A percentile compares a stretch with the other conserved stretches of the same genome.
Evolutionary conservation across 305 asterid species (phyloP).

Genomic region (Andrographis paniculata): DNA sequence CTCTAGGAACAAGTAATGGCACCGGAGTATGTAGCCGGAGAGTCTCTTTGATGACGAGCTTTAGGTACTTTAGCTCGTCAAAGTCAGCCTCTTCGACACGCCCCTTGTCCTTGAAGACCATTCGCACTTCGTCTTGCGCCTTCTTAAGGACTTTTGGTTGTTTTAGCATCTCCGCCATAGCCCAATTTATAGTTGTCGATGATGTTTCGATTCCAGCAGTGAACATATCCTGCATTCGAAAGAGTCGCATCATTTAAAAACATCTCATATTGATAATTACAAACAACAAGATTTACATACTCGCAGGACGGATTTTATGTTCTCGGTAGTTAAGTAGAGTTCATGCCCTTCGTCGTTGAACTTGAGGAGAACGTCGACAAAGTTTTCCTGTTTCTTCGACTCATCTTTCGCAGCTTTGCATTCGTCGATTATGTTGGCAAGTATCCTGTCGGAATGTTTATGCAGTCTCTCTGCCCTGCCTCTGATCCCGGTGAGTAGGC

Average conservation of each 20-base stretch:
- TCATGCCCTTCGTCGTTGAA: not conserved
- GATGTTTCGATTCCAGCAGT: not conserved
- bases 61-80: not conserved
- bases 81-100: not conserved
- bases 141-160: not conserved
- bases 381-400: not conserved
- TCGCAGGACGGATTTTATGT: not conserved
- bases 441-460: not conserved
- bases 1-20: too few species aligned
- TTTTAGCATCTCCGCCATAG: conserved; percentile 1
- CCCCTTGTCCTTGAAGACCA: not conserved
- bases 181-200: not conserved
- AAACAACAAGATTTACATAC: not conserved
- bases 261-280: too few species aligned
- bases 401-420: not conserved
- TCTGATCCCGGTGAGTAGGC: not conserved
- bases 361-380: not conserved
- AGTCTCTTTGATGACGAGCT: not conserved
- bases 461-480: not conserved
- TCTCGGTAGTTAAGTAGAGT: not conserved
- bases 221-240: not conserved
- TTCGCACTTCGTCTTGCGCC: not conserved
- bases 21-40: not conserved
- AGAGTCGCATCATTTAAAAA: not conserved
- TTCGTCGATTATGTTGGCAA: not conserved